These are phyloP conservation scores for Chimonanthus praecox DNA, from an alignment of 164 flowering plant genomes.

Conservation along the genomic window DNA sequence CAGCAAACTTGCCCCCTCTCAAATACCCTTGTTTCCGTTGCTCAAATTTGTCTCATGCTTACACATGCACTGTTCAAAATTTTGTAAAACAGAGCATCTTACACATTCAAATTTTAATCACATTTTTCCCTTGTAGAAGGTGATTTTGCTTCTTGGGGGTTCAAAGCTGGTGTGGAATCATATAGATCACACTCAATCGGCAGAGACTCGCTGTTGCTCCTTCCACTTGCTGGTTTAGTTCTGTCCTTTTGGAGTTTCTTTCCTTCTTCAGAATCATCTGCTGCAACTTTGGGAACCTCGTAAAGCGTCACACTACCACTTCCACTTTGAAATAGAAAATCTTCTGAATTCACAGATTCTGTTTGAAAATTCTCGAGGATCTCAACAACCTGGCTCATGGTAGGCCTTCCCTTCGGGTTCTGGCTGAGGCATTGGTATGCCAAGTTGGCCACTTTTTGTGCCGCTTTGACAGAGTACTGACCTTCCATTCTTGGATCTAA, in stretches of 20 bases:
- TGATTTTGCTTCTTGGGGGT: constrained; percentile 9
- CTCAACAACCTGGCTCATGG: constrained; percentile 81
- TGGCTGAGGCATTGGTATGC: constrained; percentile 93
- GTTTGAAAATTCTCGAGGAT: constrained; percentile 58
- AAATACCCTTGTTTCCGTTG: constrained; percentile 8
- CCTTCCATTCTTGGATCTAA: constrained; percentile 92
- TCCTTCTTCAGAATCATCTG: constrained; percentile 2
- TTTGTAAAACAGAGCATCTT: too few species aligned
- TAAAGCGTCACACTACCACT: constrained; percentile 39
- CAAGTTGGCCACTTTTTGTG: constrained; percentile 66
- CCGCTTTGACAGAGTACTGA: constrained; percentile 54
- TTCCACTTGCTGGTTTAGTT: constrained; percentile 20
- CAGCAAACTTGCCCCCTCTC: too few species aligned
- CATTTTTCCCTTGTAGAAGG: constrained; percentile 14
- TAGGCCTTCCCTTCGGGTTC: constrained; percentile 88
- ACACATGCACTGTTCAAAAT: too few species aligned
- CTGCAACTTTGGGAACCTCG: constrained; percentile 40
- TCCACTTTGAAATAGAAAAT: constrained; percentile 13
- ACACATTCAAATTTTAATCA: too few species aligned
- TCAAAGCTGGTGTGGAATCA: constrained; percentile 22
- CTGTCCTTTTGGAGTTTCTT: constrained; percentile 3
- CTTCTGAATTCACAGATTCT: constrained; percentile 19
- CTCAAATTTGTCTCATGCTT: too few species aligned
- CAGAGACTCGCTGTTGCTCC: constrained; percentile 47
- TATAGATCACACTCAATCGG: constrained; percentile 27